Evolutionary conservation across 2,329 filamentous ascomycete genomes (phyloP).

Genomic region (Fonsecaea multimorphosa): DNA sequence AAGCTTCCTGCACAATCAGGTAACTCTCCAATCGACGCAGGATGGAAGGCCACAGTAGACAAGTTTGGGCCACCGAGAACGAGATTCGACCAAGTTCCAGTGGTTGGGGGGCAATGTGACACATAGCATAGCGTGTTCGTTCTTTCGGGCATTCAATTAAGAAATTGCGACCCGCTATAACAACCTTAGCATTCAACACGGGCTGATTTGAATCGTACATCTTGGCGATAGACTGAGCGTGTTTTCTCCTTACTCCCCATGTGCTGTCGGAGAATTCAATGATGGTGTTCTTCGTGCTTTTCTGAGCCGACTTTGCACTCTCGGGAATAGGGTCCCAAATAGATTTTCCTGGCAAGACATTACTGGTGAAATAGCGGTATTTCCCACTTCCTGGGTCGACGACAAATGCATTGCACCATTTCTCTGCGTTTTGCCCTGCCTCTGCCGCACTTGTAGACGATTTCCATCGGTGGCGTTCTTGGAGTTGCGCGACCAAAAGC

Average conservation of each 20-base stretch:
- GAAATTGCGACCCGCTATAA: conserved; percentile 81
- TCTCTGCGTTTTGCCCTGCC: conserved; percentile 46
- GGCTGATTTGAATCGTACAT: conserved; percentile 73
- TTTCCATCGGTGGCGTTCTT: conserved; percentile 55
- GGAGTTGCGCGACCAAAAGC: conserved; percentile 44
- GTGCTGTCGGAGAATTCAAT: conserved; percentile 83
- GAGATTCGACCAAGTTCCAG: conserved; percentile 79
- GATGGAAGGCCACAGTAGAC: conserved; percentile 79
- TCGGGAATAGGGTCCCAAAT: conserved; percentile 70
- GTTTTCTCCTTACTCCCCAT: conserved; percentile 30
- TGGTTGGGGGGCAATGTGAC: conserved; percentile 77
- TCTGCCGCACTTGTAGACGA: neutral
- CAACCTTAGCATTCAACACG: conserved; percentile 75
- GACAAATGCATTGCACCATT: conserved; percentile 58
- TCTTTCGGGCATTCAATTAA: conserved; percentile 70
- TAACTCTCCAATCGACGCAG: conserved; percentile 83
- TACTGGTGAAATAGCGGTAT: conserved; percentile 62
- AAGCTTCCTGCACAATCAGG: conserved; percentile 79
- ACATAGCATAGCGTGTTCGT: conserved; percentile 55
- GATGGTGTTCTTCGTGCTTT: conserved; percentile 66
- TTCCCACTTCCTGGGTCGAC: conserved; percentile 64
- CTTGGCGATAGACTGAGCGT: conserved; percentile 12
- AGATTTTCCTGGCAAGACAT: conserved; percentile 59
- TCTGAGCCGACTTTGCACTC: conserved; percentile 44
- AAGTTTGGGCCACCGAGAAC: conserved; percentile 71